Conservation (phyloP, 495 filamentous ascomycete species). For the Cudoniella acicularis region DNA sequence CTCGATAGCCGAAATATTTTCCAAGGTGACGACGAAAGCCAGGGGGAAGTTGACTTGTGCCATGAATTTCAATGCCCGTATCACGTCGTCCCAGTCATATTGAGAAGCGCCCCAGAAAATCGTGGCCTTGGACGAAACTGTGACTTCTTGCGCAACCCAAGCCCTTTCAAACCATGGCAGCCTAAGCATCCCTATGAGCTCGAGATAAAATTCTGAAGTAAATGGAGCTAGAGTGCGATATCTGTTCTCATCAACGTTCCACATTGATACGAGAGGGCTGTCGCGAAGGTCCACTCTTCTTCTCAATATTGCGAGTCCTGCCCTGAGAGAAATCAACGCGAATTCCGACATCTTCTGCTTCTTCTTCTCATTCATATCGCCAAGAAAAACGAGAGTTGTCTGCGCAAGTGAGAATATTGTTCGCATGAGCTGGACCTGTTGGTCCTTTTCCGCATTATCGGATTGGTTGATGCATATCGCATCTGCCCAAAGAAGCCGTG, state of each 20-base stretch:
- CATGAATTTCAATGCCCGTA: slow-evolving; percentile 16
- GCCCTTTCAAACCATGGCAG: slow-evolving; percentile 27
- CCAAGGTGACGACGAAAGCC: slow-evolving; percentile 12
- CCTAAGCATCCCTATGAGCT: slow-evolving; percentile 15
- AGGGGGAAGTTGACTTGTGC: slow-evolving; percentile 7
- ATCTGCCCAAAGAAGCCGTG: slow-evolving; percentile 33
- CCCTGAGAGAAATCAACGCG: background rate
- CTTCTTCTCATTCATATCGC: slow-evolving; percentile 14
- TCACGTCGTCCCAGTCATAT: slow-evolving; percentile 24
- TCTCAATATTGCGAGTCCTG: background rate
- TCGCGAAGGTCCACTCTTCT: background rate
- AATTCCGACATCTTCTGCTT: slow-evolving; percentile 1
- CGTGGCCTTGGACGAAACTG: slow-evolving; percentile 13
- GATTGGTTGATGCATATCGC: slow-evolving; percentile 40
- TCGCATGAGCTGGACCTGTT: slow-evolving; percentile 34
- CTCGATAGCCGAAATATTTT: slow-evolving; percentile 10
- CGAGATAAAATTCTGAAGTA: slow-evolving; percentile 18
- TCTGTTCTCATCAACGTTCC: background rate
- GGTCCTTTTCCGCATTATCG: slow-evolving; percentile 27
- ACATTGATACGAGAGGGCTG: background rate
- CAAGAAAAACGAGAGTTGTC: slow-evolving; percentile 31
- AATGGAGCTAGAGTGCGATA: background rate
- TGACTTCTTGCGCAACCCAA: slow-evolving; percentile 31
- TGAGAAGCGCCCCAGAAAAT: slow-evolving; percentile 18
- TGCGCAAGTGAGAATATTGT: slow-evolving; percentile 32